Percentiles rank a stretch among this genome's conserved stretches.
Conservation (phyloP, 106 monocot genomes). For the Cymbidium sinense region DNA sequence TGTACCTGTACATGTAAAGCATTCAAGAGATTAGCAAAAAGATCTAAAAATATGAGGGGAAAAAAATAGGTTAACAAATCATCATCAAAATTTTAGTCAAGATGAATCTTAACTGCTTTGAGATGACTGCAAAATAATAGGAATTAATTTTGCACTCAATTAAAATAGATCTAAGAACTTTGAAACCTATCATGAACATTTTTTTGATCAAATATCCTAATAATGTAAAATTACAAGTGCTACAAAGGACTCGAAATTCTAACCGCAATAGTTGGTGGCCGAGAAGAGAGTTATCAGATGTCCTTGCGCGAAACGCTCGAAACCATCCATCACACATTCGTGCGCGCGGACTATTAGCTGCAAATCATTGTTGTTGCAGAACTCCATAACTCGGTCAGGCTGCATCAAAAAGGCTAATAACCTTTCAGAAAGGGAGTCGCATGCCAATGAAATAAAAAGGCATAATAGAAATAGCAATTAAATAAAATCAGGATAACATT, state of each 20-base stretch:
- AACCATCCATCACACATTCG: slow-evolving; percentile 99
- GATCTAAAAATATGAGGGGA: too few relatives aligned
- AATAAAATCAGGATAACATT: too few relatives aligned
- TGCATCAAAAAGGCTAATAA: slow-evolving; percentile 27
- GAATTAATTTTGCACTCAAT: too few relatives aligned
- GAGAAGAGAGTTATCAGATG: slow-evolving; percentile 98
- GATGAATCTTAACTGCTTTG: too few relatives aligned
- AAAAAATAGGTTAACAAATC: too few relatives aligned
- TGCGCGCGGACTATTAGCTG: slow-evolving; percentile 95
- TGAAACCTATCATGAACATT: too few relatives aligned
- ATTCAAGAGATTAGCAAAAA: not conserved
- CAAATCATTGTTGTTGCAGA: slow-evolving; percentile 92
- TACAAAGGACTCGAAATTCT: not conserved
- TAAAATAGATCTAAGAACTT: too few relatives aligned
- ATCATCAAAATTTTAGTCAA: too few relatives aligned
- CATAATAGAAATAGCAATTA: not conserved
- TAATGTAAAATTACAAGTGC: too few relatives aligned
- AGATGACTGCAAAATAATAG: too few relatives aligned
- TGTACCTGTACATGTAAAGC: slow-evolving; percentile 44
- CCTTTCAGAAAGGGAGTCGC: not conserved
- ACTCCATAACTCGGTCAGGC: slow-evolving; percentile 99
- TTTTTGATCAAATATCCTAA: too few relatives aligned
- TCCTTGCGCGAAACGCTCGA: slow-evolving; percentile 98
- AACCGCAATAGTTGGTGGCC: slow-evolving; percentile 98
- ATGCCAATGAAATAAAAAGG: not conserved